These are phyloP conservation scores for Metschnikowia lochheadii DNA, from an alignment of 805 yeast genomes.

Conservation along the genomic window DNA sequence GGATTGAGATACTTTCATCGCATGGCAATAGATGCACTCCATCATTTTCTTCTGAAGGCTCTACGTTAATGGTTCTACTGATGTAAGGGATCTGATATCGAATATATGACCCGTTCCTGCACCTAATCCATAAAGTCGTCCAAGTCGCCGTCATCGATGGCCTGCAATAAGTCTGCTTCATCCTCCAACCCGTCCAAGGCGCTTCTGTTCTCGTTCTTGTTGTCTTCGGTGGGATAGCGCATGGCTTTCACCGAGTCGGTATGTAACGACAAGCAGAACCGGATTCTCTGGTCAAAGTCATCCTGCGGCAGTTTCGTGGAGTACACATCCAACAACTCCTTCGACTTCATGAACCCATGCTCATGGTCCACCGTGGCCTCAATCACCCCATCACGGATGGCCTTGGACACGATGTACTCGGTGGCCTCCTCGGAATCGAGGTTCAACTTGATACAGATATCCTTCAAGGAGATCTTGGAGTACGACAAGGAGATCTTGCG, in stretches of 20 bases:
- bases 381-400: slow-evolving; percentile 94
- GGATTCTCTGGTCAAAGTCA: slow-evolving; percentile 89
- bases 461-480: slow-evolving; percentile 85
- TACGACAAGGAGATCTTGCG: slow-evolving; percentile 88
- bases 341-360: slow-evolving; percentile 85
- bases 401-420: slow-evolving; percentile 94
- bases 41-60: no score
- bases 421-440: slow-evolving; percentile 94
- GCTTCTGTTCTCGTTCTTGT: slow-evolving; percentile 27
- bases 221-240: slow-evolving; percentile 69
- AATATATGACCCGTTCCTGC: no score
- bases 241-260: slow-evolving; percentile 91
- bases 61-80: no score
- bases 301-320: slow-evolving; percentile 82
- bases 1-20: no score
- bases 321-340: slow-evolving; percentile 81
- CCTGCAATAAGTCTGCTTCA: slow-evolving; percentile 41
- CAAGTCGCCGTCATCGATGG: slow-evolving; percentile 54
- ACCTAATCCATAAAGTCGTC: slow-evolving; percentile 45
- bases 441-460: slow-evolving; percentile 87
- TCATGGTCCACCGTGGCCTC: slow-evolving; percentile 93
- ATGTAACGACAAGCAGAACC: slow-evolving; percentile 84
- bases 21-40: no score
- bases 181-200: slow-evolving; percentile 34
- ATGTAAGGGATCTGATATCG: no score